phyloP scores from a whole-genome alignment of 192 early-diverging fungal species.

The Cetraspora pellucida region DNA sequence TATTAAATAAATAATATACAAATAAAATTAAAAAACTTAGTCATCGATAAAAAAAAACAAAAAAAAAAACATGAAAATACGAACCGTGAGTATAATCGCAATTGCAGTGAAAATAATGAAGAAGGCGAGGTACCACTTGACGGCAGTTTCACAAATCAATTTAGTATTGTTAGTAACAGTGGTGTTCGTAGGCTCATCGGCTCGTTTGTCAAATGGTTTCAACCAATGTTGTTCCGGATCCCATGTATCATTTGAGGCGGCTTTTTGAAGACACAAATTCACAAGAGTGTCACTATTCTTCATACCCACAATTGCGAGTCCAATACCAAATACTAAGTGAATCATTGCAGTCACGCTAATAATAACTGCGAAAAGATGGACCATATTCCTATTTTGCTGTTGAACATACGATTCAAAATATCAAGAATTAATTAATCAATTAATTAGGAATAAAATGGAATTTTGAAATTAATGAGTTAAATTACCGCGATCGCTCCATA shows the following conservation, averaged over 20 bases:
- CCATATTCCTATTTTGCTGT: neutral
- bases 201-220: neutral
- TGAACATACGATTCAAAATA: neutral
- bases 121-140: slow-evolving; percentile 1
- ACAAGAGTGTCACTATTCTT: neutral
- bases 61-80: neutral
- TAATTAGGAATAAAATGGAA: neutral
- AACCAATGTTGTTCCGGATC: neutral
- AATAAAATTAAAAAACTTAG: neutral
- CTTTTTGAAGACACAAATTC: neutral
- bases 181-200: neutral
- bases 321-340: neutral
- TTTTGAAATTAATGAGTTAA: neutral
- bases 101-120: neutral
- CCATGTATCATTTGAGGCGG: neutral
- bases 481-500: slow-evolving; percentile 4
- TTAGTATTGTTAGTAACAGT: neutral
- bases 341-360: slow-evolving; percentile 9
- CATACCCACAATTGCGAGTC: neutral
- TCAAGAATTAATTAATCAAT: neutral
- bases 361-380: neutral
- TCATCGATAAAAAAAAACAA: neutral
- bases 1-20: neutral
- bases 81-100: slow-evolving; percentile 13
- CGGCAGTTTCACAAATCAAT: neutral